Percentiles rank a stretch among this genome's conserved stretches.
Evolutionary conservation across 2,329 filamentous ascomycete genomes (phyloP).

Genomic region (Drechmeria coniospora): DNA sequence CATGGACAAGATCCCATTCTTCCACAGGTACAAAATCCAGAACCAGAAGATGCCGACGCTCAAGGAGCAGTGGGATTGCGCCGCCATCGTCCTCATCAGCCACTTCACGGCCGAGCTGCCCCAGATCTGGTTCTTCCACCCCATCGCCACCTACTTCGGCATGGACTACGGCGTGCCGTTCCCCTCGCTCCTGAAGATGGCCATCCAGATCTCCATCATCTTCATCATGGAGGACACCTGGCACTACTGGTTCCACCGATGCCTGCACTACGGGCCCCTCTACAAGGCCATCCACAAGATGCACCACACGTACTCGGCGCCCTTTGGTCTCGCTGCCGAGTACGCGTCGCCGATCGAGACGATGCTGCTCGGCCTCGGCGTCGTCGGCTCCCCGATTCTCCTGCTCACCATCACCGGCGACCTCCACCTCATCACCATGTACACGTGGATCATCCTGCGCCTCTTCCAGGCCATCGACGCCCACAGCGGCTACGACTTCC

Average conservation of each 20-base stretch:
- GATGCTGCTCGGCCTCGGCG: constrained; percentile 82
- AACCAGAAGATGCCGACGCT: constrained; percentile 77
- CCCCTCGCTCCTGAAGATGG: constrained; percentile 72
- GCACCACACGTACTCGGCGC: constrained; percentile 96
- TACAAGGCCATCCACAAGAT: constrained; percentile 98
- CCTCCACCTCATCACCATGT: constrained; percentile 94
- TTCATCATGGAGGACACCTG: constrained; percentile 93
- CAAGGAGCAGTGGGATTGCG: constrained; percentile 89
- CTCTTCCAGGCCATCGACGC: constrained; percentile 96
- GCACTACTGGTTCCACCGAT: constrained; percentile 96
- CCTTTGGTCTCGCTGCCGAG: constrained; percentile 90
- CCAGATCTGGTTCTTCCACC: constrained; percentile 99
- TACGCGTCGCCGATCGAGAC: constrained; percentile 97
- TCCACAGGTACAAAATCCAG: constrained; percentile 93
- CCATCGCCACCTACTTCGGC: constrained; percentile 82
- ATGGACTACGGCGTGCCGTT: constrained; percentile 82
- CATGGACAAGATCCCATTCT: constrained; percentile 73
- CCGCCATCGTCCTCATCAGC: constrained; percentile 77
- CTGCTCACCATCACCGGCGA: constrained; percentile 74
- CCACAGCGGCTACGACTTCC: constrained; percentile 96
- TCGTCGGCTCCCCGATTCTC: constrained; percentile 66
- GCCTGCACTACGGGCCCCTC: constrained; percentile 82
- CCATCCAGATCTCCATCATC: constrained; percentile 80
- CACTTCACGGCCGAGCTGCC: constrained; percentile 97
- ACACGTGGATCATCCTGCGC: constrained; percentile 83